These are phyloP conservation scores for Neurospora hispaniola DNA, from an alignment of 495 filamentous ascomycete species.

Conservation along the genomic window DNA sequence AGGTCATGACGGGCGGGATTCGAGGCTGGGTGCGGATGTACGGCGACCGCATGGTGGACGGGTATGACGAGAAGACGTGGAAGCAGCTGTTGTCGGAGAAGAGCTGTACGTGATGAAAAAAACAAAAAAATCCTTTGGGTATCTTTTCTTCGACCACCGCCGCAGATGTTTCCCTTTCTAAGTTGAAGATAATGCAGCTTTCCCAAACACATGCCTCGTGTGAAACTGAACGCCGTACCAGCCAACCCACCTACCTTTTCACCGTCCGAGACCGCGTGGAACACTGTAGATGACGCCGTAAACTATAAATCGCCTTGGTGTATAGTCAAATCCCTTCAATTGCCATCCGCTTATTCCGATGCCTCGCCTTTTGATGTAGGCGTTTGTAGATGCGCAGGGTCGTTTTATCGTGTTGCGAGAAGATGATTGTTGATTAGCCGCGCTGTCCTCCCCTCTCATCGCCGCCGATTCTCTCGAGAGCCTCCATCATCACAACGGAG, in stretches of 20 bases:
- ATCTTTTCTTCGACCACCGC: slow-evolving; percentile 2
- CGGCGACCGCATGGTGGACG: slow-evolving; percentile 34
- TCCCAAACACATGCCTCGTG: background rate
- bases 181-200: background rate
- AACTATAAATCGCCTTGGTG: background rate
- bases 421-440: background rate
- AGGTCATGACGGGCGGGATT: slow-evolving; percentile 38
- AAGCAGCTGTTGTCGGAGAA: slow-evolving; percentile 17
- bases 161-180: background rate
- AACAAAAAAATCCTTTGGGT: slow-evolving; percentile 1
- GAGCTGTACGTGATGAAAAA: slow-evolving; percentile 7
- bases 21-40: slow-evolving; percentile 40
- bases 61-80: slow-evolving; percentile 38
- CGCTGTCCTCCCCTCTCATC: slow-evolving; percentile 25
- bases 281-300: background rate
- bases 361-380: background rate
- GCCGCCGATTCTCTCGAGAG: slow-evolving; percentile 48
- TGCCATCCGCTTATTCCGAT: background rate
- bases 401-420: background rate
- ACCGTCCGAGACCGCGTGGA: background rate
- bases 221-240: slow-evolving; percentile 4
- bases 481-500: slow-evolving; percentile 93
- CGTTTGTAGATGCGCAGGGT: background rate
- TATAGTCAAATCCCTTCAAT: background rate
- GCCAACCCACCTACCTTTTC: background rate